Evolutionary conservation across 2,329 filamentous ascomycete genomes (phyloP).

Genomic region (Aspergillus luchuensis): DNA sequence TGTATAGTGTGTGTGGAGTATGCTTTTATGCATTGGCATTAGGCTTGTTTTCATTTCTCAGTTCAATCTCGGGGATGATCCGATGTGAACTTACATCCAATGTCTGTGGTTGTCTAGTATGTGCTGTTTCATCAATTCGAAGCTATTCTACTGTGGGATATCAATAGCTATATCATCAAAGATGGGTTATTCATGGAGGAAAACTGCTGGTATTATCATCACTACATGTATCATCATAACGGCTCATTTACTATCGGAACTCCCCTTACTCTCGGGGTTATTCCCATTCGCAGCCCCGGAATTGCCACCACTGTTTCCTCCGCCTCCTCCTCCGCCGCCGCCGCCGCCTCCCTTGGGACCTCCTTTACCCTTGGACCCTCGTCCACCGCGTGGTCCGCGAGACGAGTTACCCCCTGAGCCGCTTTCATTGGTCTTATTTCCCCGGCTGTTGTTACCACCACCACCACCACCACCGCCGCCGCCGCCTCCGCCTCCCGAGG

Average conservation of each 20-base stretch:
- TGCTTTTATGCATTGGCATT: too few relatives aligned
- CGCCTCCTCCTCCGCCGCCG: too few relatives aligned
- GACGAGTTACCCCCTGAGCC: constrained; percentile 20
- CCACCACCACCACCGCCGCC: neutral
- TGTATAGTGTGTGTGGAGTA: too few relatives aligned
- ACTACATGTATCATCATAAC: constrained; percentile 9
- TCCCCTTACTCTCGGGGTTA: constrained; percentile 15
- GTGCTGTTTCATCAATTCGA: too few relatives aligned
- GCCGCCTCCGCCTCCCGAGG: constrained; percentile 8
- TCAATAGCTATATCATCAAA: neutral
- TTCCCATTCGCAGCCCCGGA: constrained; percentile 11
- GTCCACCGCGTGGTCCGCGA: constrained; percentile 23
- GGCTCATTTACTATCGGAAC: constrained; percentile 21
- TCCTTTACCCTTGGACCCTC: constrained; percentile 22
- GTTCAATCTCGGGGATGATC: too few relatives aligned
- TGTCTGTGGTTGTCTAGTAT: too few relatives aligned
- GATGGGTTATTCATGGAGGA: neutral
- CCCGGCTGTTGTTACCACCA: constrained; percentile 10
- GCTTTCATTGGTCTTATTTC: constrained; percentile 19
- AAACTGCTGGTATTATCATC: constrained; percentile 12
- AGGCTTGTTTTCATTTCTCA: too few relatives aligned
- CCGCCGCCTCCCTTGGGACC: constrained; percentile 16
- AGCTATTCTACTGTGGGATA: too few relatives aligned
- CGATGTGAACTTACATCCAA: too few relatives aligned
- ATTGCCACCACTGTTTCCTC: neutral